Evolutionary conservation across 164 flowering plant species (phyloP).

Genomic region (Dillenia suffruticosa): DNA sequence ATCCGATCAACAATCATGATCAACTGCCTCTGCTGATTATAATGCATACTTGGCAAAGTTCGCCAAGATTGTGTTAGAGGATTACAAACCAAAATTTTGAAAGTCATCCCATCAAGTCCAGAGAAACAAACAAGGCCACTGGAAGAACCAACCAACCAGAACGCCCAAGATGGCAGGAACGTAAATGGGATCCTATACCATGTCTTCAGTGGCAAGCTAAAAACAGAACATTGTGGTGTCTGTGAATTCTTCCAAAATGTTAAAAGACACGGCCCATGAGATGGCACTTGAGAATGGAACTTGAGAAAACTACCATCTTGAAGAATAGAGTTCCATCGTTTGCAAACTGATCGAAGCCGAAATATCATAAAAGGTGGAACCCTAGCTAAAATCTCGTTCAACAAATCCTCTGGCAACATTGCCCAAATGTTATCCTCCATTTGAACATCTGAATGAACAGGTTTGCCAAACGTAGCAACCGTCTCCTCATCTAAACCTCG

Average conservation of each 20-base stretch:
- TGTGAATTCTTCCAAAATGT: slow-evolving; percentile 82
- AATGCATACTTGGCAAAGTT: slow-evolving; percentile 77
- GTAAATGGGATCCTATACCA: slow-evolving; percentile 82
- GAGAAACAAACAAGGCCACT: slow-evolving; percentile 90
- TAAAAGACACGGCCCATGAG: slow-evolving; percentile 89
- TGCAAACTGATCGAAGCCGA: slow-evolving; percentile 82
- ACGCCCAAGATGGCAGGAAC: slow-evolving; percentile 84
- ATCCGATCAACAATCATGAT: slow-evolving; percentile 76
- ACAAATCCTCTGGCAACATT: slow-evolving; percentile 82
- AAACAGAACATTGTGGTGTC: slow-evolving; percentile 73
- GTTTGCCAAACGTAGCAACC: slow-evolving; percentile 52
- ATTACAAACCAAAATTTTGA: slow-evolving; percentile 77
- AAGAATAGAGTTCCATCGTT: slow-evolving; percentile 82
- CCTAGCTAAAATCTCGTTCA: slow-evolving; percentile 84
- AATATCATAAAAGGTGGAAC: slow-evolving; percentile 92
- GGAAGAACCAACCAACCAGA: slow-evolving; percentile 92
- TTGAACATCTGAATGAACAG: slow-evolving; percentile 58
- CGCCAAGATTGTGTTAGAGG: slow-evolving; percentile 91
- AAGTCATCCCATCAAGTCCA: slow-evolving; percentile 73
- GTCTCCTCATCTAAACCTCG: slow-evolving; percentile 94
- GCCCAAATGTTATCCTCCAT: slow-evolving; percentile 98
- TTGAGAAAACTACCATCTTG: slow-evolving; percentile 75
- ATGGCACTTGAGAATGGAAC: slow-evolving; percentile 76
- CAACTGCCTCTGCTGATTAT: slow-evolving; percentile 86
- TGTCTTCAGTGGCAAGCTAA: slow-evolving; percentile 83